Evolutionary conservation across 2,329 filamentous ascomycete species (phyloP), one percentile per base, ranked within the genome.

Genomic region (Ophiostoma pallidulum): DNA sequence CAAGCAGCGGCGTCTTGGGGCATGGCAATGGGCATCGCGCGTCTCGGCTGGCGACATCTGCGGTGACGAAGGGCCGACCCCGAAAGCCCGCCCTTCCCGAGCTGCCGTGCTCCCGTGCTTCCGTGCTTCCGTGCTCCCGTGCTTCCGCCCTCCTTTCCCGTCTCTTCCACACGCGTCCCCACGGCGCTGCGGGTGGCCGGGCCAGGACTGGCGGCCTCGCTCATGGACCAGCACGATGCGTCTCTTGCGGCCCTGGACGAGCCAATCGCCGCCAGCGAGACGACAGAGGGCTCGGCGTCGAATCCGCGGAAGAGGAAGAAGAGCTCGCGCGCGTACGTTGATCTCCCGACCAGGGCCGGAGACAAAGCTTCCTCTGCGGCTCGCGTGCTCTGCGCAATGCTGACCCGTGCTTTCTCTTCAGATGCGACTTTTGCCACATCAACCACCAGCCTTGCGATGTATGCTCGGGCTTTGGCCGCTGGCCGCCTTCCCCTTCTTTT

Each of bases 371-470:
- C n/a, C n/a, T n/a, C n/a, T n/a, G n/a, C n/a, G n/a, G n/a, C n/a
- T n/a, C n/a, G n/a, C n/a, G n/a, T n/a, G 10, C 22, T 14, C 18
- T 10, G 9, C 29, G 8, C 4, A 6, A 10, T 26, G 29, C 43
- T 47, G 31, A 43, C 39, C 28, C 9, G 18, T 10, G n/a, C 31
- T 4, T 33, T n/a, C n/a, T n/a, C n/a, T n/a, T 2, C 49, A 71
- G 69, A 45, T 71, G 68, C 58, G 68, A 71, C 58, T 69, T 68
- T 40, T 71, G 68, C 52, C 69, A 71, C 51, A 64, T 67, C 45
- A 69, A 71, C 55, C 68, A 71, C 51, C 68, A 71, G 57, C 68
- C 69, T 6, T 72, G 69, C 56, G 69, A 72, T 57, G 54, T 56
- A 41, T 4, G 54, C 49, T n/a, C 9, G 24, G 4, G 8, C 13